Base-by-base conservation (phyloP, 805 yeast genomes). In the Pachysolen tannophilus region DNA sequence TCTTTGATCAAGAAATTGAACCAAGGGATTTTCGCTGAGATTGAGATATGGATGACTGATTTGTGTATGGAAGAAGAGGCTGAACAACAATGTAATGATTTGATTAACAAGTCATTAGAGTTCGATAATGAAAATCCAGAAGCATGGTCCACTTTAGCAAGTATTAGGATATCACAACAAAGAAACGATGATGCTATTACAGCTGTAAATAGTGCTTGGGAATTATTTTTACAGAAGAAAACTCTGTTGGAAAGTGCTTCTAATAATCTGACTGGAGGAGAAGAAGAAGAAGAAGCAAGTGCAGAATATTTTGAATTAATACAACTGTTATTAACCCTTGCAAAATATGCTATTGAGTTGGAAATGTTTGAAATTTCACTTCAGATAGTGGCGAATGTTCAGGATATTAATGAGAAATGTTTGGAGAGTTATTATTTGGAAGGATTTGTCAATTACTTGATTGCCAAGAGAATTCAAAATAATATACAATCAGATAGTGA, bases 31-130 rank as follows among this genome's bases (percentile, higher is more conserved):
- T 78, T 90, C 45, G 79, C 95, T 6, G 71, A 81, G 62, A 82
- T 92, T 49, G 98, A 90, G 58, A 82, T 85, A 38, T 88, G 95
- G 95, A 85, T 87, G 97, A 90, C 97, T 1, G 97, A 90, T 62
- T 63, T 88, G 43, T 88, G 97, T 63, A 86, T 88, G 95, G 94
- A 85, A 49, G 76, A 76, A 3, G 78, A 80, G 45, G 97, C 97
- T 2, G 97, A 92, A 58, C 16, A 55, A 7, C 69, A 75, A 54
- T 92, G 97, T 60, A 82, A 87, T 47, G 66, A 66, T 37, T 65
- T 84, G 44, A 79, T 88, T 36, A 57, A 70, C 8, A 72, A 71
- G 45, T 76, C 94, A 1, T 57, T 85, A 49, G 58, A 71, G 34
- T 56, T 83, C 23, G 82, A 80, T 43, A 26, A 42, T 3, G 63